Evolutionary conservation across 345 rosid genomes (phyloP).

Genomic region (Turnera subulata): DNA sequence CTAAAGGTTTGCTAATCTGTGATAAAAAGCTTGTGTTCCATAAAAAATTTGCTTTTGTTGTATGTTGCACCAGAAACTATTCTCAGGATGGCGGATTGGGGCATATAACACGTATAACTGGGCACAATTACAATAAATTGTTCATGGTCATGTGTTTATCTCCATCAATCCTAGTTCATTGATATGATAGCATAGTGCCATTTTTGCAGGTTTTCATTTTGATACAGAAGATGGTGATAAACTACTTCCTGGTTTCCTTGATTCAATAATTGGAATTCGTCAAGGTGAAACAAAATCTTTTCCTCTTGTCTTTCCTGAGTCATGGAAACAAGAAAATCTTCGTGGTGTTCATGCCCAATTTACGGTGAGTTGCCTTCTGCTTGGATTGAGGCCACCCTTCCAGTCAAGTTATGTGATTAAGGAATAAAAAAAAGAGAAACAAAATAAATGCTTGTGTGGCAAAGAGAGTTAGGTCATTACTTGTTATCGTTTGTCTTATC

Average conservation of each 20-base stretch:
- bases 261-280: conserved; percentile 63
- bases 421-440: no score
- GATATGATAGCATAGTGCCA: background rate
- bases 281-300: conserved; percentile 78
- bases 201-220: conserved; percentile 70
- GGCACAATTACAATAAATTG: no score
- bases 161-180: background rate
- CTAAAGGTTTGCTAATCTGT: conserved; percentile 57
- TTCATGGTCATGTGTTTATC: no score
- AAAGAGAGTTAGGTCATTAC: no score
- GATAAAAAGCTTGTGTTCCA: conserved; percentile 1
- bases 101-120: no score
- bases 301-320: conserved; percentile 71
- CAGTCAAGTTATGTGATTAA: no score
- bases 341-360: conserved; percentile 83
- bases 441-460: no score
- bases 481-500: no score
- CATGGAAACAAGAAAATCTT: conserved; percentile 85
- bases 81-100: no score
- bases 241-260: conserved; percentile 79
- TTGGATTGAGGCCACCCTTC: no score
- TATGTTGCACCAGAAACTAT: no score
- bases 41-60: no score
- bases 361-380: conserved; percentile 62
- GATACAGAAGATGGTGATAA: conserved; percentile 87